Conservation (phyloP, 148 eudicot species). For the Selenicereus undatus region DNA sequence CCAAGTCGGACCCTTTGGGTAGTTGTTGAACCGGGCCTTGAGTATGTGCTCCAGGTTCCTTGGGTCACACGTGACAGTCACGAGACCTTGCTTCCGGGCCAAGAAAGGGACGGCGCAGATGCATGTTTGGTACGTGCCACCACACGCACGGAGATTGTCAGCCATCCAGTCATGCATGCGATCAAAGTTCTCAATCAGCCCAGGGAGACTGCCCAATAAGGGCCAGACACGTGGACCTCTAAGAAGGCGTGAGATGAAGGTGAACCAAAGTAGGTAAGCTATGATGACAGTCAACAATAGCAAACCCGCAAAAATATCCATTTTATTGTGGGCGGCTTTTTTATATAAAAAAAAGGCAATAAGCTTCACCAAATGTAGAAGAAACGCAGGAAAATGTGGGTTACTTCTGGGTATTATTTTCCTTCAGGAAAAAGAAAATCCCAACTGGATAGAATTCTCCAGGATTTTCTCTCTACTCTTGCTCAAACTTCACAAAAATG, state of each 20-base stretch:
- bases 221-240: constrained; percentile 96
- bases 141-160: constrained; percentile 77
- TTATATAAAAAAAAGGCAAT: not conserved
- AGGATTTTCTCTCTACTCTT: not conserved
- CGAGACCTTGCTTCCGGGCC: constrained; percentile 83
- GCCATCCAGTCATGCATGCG: constrained; percentile 92
- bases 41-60: constrained; percentile 81
- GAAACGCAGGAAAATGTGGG: constrained; percentile 23
- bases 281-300: constrained; percentile 47
- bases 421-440: not conserved
- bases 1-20: constrained; percentile 95
- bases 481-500: constrained; percentile 2
- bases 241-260: constrained; percentile 72
- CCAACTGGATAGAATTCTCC: not conserved
- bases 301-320: constrained; percentile 54
- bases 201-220: constrained; percentile 75
- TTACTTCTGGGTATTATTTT: constrained; percentile 12
- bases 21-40: constrained; percentile 79
- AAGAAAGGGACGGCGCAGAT: constrained; percentile 80
- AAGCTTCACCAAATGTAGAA: constrained; percentile 26
- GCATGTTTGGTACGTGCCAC: constrained; percentile 94
- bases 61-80: constrained; percentile 90
- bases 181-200: constrained; percentile 72
- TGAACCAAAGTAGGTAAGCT: constrained; percentile 74
- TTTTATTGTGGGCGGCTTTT: constrained; percentile 10